phyloP scores from a whole-genome alignment of 768 basidiomycete genomes.

The Dioszegia crocea region DNA sequence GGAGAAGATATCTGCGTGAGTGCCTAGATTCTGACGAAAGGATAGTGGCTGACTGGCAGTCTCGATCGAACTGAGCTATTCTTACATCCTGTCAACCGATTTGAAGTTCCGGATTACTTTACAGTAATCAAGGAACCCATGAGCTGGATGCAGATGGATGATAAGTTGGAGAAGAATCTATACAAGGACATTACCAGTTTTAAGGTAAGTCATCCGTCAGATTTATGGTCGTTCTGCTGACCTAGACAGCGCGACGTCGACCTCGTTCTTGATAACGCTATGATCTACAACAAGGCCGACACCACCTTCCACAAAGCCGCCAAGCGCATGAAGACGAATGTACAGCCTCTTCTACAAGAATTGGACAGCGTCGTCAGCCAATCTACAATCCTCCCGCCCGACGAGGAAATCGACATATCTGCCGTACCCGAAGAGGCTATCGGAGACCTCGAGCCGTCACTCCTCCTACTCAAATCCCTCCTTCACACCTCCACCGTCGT shows the following conservation, averaged over 20 bases:
- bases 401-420: slow-evolving; percentile 23
- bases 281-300: slow-evolving; percentile 73
- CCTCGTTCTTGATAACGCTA: slow-evolving; percentile 85
- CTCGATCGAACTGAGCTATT: slow-evolving; percentile 72
- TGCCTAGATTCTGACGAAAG: slow-evolving; percentile 35
- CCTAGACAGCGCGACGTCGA: slow-evolving; percentile 60
- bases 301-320: slow-evolving; percentile 69
- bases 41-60: slow-evolving; percentile 51
- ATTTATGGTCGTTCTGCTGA: slow-evolving; percentile 2
- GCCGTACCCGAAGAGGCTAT: slow-evolving; percentile 44
- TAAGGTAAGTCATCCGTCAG: slow-evolving; percentile 49
- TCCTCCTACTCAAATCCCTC: slow-evolving; percentile 59
- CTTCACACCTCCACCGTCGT: slow-evolving; percentile 51
- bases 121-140: slow-evolving; percentile 85
- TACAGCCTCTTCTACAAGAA: slow-evolving; percentile 55
- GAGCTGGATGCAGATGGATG: slow-evolving; percentile 82
- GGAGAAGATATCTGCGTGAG: slow-evolving; percentile 67
- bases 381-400: not conserved
- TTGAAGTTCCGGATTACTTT: slow-evolving; percentile 83
- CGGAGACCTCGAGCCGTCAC: slow-evolving; percentile 72
- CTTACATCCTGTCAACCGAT: slow-evolving; percentile 66
- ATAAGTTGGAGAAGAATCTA: slow-evolving; percentile 76
- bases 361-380: slow-evolving; percentile 25
- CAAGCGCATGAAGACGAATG: slow-evolving; percentile 57
- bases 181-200: slow-evolving; percentile 70